Base-by-base conservation (phyloP, 2,329 filamentous ascomycete genomes). In the Botrytis pseudocinerea region DNA sequence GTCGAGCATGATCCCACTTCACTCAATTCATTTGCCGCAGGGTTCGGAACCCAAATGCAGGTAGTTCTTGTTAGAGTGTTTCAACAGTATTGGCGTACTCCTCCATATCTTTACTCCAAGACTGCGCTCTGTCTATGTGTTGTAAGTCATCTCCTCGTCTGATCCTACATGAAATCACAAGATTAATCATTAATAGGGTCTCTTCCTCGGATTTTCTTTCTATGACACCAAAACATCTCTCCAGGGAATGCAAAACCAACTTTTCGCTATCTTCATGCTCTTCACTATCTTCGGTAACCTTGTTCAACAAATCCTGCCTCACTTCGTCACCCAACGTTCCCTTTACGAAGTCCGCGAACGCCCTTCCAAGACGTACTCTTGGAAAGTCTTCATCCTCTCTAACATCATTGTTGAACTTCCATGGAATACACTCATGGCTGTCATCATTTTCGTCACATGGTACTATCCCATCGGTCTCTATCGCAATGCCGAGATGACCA, bases 321-420 rank as follows among this genome's bases (percentile, higher is more conserved):
- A 89, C 7, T 95, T 92, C 79, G 83, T 93, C 70, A 80, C 79
- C 5, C 80, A 81, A 61, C 76, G 80, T 28, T 73, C 78, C 16
- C 75, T 95, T 54, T 96, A 93, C 82, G 84, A 91, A 80, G 89
- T 87, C 3, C 87, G 93, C 18, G 93, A 96, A 81, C 87, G 90
- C 63, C 92, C 89, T 32, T 89, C 91, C 25, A 94, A 94, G 81
- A 94, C 94, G 35, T 96, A 96, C 82, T 90, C 88, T 4, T 93
- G 90, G 84, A 83, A 92, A 74, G 83, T 91, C 48, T 83, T 92
- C n/a, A 86, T 93, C 78, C 80, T 91, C 0, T 93, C 92, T 72
- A 90, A 92, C 68, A 92, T 97, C 76, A 84, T 94, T 57, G 93
- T 95, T 73, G 95, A 97, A 81, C 84, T 97, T 8, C 93, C 94